Evolutionary conservation across 139 green algal genomes (phyloP), one percentile per base, ranked within the genome.

Genomic region (Micractinium sp.): DNA sequence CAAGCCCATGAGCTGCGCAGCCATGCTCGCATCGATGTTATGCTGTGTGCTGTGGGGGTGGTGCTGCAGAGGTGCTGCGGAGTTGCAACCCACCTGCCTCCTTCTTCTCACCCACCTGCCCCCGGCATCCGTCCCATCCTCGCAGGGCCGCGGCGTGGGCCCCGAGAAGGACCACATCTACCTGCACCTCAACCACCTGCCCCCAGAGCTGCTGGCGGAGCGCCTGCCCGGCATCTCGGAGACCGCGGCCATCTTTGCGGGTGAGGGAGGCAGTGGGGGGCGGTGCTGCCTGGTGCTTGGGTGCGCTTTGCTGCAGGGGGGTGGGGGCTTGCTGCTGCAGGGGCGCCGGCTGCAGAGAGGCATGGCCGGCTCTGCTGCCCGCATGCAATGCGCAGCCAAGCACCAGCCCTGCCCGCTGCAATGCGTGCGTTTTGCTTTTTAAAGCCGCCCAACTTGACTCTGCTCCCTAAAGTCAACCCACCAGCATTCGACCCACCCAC

Each of bases 201-300:
- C 97, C 0, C 98, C 98, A 27, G 98, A 99, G 91, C 92, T 99
- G 84, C 95, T 99, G 82, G 97, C 98, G 2, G 97, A 99, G 94
- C 93, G 98, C 66, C 93, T 99, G 89, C 98, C 98, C 15, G 97
- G 98, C 89, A 99, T 99, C 91, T 97, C 92, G 31, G 98, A 99
- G 94, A 99, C 98, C 0, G 98, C 98, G 29, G 98, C 97, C 87
- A 99, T 99, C 90, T 99, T 99, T 95, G 98, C 98, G 39, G 98
- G 98, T 63, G 97, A 41, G 79, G 23, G 41, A 20, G 25, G 47
- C n/a, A n/a, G n/a, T n/a, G n/a, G 36, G 16, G 36, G 18, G 33
- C 3, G 36, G 35, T 63, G 38, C 38, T 99, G 33, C 97, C 98
- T 22, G 66, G 13, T 60, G 63, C 61, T 27, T 63, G n/a, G 61